phyloP scores from a whole-genome alignment of 768 basidiomycete species.

The Suillus cothurnatus region DNA sequence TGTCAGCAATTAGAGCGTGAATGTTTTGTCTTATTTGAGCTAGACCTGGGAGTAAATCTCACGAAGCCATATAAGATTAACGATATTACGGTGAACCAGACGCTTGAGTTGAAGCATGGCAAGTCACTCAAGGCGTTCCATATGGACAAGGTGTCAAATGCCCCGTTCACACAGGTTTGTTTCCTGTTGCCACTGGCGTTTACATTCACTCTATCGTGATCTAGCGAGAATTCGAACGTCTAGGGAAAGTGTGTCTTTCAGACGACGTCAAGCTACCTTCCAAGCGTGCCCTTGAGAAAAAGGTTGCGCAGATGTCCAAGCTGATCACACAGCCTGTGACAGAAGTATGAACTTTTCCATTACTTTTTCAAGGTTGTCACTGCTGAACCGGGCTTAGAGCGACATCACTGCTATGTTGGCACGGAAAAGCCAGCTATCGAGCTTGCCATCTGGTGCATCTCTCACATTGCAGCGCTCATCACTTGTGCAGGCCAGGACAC shows the following conservation, averaged over 20 bases:
- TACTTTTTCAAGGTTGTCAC: conserved; percentile 11
- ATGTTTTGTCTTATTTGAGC: conserved; percentile 14
- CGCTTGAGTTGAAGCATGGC: conserved; percentile 78
- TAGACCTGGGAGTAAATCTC: conserved; percentile 54
- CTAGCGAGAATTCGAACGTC: conserved; percentile 75
- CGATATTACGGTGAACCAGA: conserved; percentile 61
- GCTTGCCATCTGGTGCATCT: conserved; percentile 33
- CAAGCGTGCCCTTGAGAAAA: conserved; percentile 65
- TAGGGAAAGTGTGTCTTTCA: conserved; percentile 41
- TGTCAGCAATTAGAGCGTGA: conserved; percentile 16
- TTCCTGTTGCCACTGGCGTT: not conserved
- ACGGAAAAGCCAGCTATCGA: conserved; percentile 54
- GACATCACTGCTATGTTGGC: conserved; percentile 82
- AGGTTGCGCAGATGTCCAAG: conserved; percentile 61
- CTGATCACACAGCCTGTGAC: conserved; percentile 67
- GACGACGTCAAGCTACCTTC: conserved; percentile 71
- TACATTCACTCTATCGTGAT: conserved; percentile 11
- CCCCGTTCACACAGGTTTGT: conserved; percentile 61
- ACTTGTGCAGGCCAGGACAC: conserved; percentile 68
- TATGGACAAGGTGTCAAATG: conserved; percentile 91
- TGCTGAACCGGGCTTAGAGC: conserved; percentile 47
- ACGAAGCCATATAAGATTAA: conserved; percentile 76
- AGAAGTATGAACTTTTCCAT: conserved; percentile 54
- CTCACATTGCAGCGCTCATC: conserved; percentile 63
- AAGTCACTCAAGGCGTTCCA: conserved; percentile 57